A percentile compares a stretch with the other conserved stretches of the same genome.
Conservation (phyloP, 2,329 filamentous ascomycete genomes). For the Xylogone sp. region DNA sequence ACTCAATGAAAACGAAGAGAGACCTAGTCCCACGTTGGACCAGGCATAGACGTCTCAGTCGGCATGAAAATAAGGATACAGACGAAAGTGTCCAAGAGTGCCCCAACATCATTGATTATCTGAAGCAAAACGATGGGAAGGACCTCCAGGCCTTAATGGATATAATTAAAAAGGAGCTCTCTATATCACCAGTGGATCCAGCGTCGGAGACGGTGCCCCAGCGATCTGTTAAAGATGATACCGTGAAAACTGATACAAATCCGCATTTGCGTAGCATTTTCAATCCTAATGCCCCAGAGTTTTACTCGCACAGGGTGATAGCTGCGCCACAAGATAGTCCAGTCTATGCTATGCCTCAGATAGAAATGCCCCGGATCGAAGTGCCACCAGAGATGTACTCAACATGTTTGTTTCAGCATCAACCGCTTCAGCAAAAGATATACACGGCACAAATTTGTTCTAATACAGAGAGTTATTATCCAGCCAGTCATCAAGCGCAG, state of each 20-base stretch:
- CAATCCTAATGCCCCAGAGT: background rate
- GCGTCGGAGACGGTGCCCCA: background rate
- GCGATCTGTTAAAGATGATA: background rate
- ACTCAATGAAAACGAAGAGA: background rate
- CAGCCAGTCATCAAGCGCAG: background rate
- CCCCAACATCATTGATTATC: background rate
- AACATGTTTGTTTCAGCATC: background rate
- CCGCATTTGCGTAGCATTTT: background rate
- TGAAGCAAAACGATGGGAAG: background rate
- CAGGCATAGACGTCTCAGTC: too few relatives aligned
- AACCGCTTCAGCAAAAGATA: background rate
- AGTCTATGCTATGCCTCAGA: background rate
- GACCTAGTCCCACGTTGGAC: background rate
- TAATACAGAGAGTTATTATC: background rate
- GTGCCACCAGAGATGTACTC: background rate
- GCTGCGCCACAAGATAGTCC: background rate
- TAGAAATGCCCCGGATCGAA: background rate
- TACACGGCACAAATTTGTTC: background rate
- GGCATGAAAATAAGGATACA: background rate
- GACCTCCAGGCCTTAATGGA: background rate
- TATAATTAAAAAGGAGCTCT: background rate
- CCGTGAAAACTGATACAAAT: background rate
- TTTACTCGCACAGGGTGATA: background rate
- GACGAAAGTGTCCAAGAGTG: background rate
- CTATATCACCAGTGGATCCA: background rate